A percentile compares a stretch with the other conserved stretches of the same genome.
These are phyloP conservation scores for Simmondsia chinensis DNA, from an alignment of 148 eudicot species.

Conservation along the genomic window DNA sequence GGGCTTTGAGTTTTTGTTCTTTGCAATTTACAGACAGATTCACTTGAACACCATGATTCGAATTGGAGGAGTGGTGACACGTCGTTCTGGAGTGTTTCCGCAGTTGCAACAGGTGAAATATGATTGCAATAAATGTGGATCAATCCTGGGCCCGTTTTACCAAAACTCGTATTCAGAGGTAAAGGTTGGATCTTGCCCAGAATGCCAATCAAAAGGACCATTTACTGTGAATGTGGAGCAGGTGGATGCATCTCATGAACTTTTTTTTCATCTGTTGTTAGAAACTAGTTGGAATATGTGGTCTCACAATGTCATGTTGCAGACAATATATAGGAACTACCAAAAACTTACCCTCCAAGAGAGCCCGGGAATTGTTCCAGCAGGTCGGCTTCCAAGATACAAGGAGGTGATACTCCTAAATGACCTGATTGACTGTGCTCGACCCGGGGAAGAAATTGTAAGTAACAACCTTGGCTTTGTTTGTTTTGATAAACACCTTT, in stretches of 20 bases:
- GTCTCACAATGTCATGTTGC: conserved; percentile 16
- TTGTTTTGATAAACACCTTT: too few relatives aligned
- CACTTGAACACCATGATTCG: conserved; percentile 97
- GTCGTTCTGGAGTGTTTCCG: conserved; percentile 94
- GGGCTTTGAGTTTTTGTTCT: background rate
- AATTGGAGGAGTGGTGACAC: conserved; percentile 94
- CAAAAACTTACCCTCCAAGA: conserved; percentile 97
- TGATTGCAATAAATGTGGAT: conserved; percentile 92
- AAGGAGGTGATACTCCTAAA: conserved; percentile 94
- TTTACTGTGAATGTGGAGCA: conserved; percentile 89
- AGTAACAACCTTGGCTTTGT: background rate
- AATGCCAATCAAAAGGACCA: conserved; percentile 95
- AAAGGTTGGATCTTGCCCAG: conserved; percentile 98
- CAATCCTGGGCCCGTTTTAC: conserved; percentile 80
- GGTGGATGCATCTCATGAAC: conserved; percentile 36
- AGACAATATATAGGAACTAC: conserved; percentile 91
- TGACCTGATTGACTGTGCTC: conserved; percentile 92
- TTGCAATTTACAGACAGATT: conserved; percentile 53
- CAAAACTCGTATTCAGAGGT: conserved; percentile 93
- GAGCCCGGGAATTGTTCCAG: conserved; percentile 96
- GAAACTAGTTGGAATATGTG: too few relatives aligned
- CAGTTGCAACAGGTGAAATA: conserved; percentile 93
- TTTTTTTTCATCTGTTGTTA: too few relatives aligned
- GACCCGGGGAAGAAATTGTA: conserved; percentile 99
- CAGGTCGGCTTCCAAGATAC: conserved; percentile 94